phyloP scores from a whole-genome alignment of 2,329 filamentous ascomycete species.

The Claviceps pusilla region DNA sequence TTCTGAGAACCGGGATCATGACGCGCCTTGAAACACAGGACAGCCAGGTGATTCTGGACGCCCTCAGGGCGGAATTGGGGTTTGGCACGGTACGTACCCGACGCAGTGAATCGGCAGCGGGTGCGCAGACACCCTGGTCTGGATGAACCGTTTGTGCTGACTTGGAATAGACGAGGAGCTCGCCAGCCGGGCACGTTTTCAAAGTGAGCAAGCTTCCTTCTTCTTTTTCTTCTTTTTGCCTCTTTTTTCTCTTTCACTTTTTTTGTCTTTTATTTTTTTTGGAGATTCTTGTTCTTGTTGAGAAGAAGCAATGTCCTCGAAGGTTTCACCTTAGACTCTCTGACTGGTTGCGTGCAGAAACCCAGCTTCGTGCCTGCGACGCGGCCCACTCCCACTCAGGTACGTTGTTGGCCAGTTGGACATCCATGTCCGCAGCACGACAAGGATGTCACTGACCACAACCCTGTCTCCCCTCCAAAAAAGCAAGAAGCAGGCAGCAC shows the following conservation, averaged over 20 bases:
- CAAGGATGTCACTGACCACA: constrained; percentile 2
- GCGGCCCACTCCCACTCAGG: neutral
- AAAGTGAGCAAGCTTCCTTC: neutral
- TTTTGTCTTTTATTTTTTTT: neutral
- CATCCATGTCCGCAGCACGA: neutral
- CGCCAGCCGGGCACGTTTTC: neutral
- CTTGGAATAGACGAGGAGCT: constrained; percentile 4
- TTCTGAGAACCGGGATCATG: constrained; percentile 12
- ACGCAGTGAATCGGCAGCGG: neutral
- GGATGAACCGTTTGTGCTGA: neutral
- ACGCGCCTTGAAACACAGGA: constrained; percentile 22
- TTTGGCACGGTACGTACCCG: constrained; percentile 23
- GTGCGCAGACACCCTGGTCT: neutral
- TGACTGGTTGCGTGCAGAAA: neutral
- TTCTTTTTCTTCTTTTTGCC: neutral
- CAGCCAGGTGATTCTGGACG: constrained; percentile 26
- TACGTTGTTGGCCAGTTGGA: neutral
- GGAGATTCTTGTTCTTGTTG: too few relatives aligned
- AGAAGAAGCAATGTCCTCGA: neutral
- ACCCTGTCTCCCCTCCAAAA: constrained; percentile 1
- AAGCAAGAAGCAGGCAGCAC: constrained; percentile 4
- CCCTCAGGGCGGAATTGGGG: constrained; percentile 24
- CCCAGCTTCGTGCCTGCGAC: neutral
- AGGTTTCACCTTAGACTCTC: neutral
- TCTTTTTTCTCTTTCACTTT: neutral